A percentile compares a stretch with the other conserved stretches of the same genome.
Conservation (phyloP, 768 basidiomycete species). For the Gymnopilus junonius region DNA sequence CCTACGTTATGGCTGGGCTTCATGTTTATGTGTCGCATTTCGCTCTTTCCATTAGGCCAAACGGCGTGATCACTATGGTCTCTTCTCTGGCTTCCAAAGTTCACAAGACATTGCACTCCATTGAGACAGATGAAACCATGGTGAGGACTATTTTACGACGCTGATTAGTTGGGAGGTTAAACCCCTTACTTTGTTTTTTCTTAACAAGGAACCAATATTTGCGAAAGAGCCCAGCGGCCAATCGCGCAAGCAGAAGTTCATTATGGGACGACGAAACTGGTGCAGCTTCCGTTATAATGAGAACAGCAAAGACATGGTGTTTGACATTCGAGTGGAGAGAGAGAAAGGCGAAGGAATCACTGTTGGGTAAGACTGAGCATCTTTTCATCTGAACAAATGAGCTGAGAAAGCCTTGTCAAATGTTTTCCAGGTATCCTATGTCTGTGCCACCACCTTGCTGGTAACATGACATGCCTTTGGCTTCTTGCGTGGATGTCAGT, state of each 20-base stretch:
- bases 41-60: slow-evolving; percentile 64
- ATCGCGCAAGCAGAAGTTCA: slow-evolving; percentile 73
- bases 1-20: not conserved
- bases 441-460: slow-evolving; percentile 45
- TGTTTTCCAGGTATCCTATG: slow-evolving; percentile 44
- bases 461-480: slow-evolving; percentile 9
- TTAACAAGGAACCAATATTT: slow-evolving; percentile 73
- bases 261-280: slow-evolving; percentile 93
- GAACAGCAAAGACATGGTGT: slow-evolving; percentile 66
- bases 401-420: not conserved
- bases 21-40: not conserved
- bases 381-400: not conserved
- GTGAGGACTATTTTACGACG: too few species aligned
- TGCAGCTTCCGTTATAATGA: slow-evolving; percentile 68
- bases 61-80: slow-evolving; percentile 78
- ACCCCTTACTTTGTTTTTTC: too few species aligned
- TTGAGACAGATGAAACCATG: slow-evolving; percentile 88
- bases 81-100: slow-evolving; percentile 77
- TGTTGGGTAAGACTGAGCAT: slow-evolving; percentile 59
- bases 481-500: too few species aligned
- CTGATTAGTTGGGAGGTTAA: too few species aligned
- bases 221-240: slow-evolving; percentile 75
- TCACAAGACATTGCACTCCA: slow-evolving; percentile 85
- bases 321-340: slow-evolving; percentile 87
- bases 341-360: slow-evolving; percentile 84